Evolutionary conservation across 2,329 filamentous ascomycete species (phyloP), one percentile per base, ranked within the genome.

Genomic region (Sporothrix dimorphospora): DNA sequence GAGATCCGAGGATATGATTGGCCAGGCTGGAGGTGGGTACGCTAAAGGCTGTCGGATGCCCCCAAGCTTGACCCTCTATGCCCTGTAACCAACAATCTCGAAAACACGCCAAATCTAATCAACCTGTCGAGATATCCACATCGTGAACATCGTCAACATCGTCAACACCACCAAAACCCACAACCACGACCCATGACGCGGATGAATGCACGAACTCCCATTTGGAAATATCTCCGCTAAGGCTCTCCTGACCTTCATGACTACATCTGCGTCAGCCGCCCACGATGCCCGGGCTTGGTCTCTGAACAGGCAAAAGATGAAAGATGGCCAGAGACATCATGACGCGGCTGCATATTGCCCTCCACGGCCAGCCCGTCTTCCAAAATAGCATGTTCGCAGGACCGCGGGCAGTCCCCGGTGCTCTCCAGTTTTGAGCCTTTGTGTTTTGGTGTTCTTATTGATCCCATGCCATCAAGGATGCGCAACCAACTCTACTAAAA

Each of bases 301-400:
- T 21, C 2, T 61, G 6, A 42, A 63, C 38, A 24, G 59, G 34
- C 59, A 63, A 42, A 63, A 38, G 14, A 34, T 9, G 27, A 38
- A n/a, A 27, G n/a, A 59, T 34, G 5, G 53, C 11, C 4, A 11
- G 21, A 65, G 57, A 16, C 38, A 65, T 40, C 19, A 40, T 61
- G 59, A 27, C 38, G 21, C 40, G 38, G 59, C 59, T 65, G n/a
- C n/a, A 65, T 45, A 45, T 45, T 65, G 59, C 59, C 40, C 38
- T 16, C 59, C 40, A 42, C 12, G 38, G n/a, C 9, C 34, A 9
- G n/a, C 57, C 57, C 57, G 30, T 61, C 57, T 4, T 61, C 34
- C 30, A 61, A 61, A 61, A 61, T 61, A 61, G 34, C 30, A 61
- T 21, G 34, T 24, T 21, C 34, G 57, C 34, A 61, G 57, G 34